Base-by-base conservation (phyloP, 2,329 filamentous ascomycete genomes). In the Taxawa tesnikishii region DNA sequence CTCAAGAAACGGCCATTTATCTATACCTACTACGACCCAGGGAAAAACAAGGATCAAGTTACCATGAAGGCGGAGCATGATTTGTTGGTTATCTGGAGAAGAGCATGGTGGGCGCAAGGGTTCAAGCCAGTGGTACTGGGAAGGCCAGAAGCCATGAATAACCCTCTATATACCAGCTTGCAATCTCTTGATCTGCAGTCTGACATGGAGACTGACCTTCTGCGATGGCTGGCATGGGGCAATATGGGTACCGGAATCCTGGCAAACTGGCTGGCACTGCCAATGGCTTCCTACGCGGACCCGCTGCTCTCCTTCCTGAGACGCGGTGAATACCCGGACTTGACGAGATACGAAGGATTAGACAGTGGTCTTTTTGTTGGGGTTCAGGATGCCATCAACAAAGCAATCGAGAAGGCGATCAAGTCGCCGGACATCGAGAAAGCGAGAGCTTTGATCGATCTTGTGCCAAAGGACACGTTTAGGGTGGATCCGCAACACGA, bases 31-130 rank as follows among this genome's bases (percentile, higher is more conserved):
- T 94, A 93, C 53, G 84, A 94, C 48, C 63, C 72, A 8, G 73
- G 71, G 4, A 54, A 65, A 38, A 66, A 67, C 46, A 78, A 78
- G 54, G 70, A 79, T 18, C 65, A 70, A 29, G 69, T 70, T 12
- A 68, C 72, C 31, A 72, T 72, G 44, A 71, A 80, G 38, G 81
- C 83, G 4, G 83, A 94, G 52, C 79, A 79, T 48, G 71, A 78
- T 37, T 60, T 96, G 37, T 67, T 96, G 29, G 62, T 93, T 36
- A 79, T 82, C 32, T 96, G 90, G 90, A 73, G 87, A 38, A 73
- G 84, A 28, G 87, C 88, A 3, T 96, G 88, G 85, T 96, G 84
- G 83, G 84, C 87, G 0, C 76, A 92, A 47, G 90, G 88, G 8
- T 94, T 96, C 59, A 75, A 69, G 40, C 88, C 90, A 0, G 67